A percentile compares a stretch with the other conserved stretches of the same genome.
phyloP scores from a whole-genome alignment of 1,284 basidiomycete genomes.

The Cutaneotrichosporon dermatis region DNA sequence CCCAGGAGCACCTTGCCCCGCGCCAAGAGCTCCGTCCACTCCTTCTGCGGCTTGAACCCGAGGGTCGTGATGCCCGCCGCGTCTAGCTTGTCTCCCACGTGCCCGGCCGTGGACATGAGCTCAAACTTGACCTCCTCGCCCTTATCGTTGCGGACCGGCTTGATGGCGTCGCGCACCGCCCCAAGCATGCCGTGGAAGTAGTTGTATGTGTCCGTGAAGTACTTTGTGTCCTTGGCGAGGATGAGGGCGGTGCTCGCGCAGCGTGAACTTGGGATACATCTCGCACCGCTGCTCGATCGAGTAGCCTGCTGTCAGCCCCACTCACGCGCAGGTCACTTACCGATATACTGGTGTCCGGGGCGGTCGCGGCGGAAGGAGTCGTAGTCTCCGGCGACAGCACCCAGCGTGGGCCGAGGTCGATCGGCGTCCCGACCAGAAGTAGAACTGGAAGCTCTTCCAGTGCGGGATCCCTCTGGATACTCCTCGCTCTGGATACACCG shows the following conservation, averaged over 20 bases:
- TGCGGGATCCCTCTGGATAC: constrained; percentile 35
- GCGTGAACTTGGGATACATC: background rate
- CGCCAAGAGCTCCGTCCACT: constrained; percentile 11
- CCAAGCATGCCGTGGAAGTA: constrained; percentile 4
- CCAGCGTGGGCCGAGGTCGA: constrained; percentile 40
- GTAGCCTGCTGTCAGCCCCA: constrained; percentile 32
- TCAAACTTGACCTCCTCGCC: constrained; percentile 21
- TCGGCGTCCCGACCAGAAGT: constrained; percentile 35
- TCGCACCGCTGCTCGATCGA: constrained; percentile 44
- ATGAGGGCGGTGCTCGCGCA: constrained; percentile 43
- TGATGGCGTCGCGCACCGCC: constrained; percentile 7
- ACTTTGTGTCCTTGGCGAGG: constrained; percentile 41
- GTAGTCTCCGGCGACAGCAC: constrained; percentile 46
- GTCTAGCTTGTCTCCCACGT: constrained; percentile 5
- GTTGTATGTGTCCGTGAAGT: constrained; percentile 29
- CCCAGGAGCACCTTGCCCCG: constrained; percentile 16
- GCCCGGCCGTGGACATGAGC: constrained; percentile 28
- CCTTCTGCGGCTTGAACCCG: constrained; percentile 6
- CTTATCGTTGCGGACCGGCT: background rate
- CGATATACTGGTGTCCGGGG: constrained; percentile 39
- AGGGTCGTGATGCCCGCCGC: constrained; percentile 8
- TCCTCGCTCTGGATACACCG: constrained; percentile 20
- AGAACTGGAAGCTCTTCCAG: constrained; percentile 42
- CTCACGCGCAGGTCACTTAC: constrained; percentile 15
- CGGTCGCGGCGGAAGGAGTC: constrained; percentile 5